Evolutionary conservation across 345 rosid genomes (phyloP).

Genomic region (Raphanus raphanistrum): DNA sequence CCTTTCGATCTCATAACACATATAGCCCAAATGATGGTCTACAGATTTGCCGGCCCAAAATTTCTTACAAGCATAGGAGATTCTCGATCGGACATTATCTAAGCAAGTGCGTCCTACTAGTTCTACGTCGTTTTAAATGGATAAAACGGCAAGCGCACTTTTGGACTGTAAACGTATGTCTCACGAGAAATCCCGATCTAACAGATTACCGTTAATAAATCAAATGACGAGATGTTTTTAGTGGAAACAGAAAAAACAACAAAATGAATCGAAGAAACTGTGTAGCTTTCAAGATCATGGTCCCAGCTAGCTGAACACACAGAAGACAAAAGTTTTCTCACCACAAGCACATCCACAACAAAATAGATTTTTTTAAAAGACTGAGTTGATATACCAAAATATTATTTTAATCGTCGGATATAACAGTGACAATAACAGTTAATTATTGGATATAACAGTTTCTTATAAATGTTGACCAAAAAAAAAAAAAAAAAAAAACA

Average conservation of each 20-base stretch:
- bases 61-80: neutral
- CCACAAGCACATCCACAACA: slow-evolving; percentile 30
- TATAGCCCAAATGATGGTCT: neutral
- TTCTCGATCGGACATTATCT: neutral
- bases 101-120: neutral
- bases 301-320: slow-evolving; percentile 27
- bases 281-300: slow-evolving; percentile 29
- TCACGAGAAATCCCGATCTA: neutral
- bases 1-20: neutral
- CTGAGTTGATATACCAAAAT: neutral
- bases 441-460: neutral
- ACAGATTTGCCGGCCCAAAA: neutral
- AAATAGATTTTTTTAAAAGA: neutral
- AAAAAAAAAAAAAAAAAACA: too few species aligned
- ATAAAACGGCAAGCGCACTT: neutral
- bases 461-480: too few species aligned
- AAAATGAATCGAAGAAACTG: neutral
- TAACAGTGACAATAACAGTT: slow-evolving; percentile 9
- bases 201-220: slow-evolving; percentile 2
- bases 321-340: slow-evolving; percentile 29
- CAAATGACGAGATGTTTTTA: slow-evolving; percentile 7
- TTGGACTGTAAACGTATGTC: neutral
- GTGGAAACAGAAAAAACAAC: neutral
- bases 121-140: neutral
- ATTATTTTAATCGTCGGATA: neutral